Conservation (phyloP, 1,139 yeast genomes). For the Diutina pseudorugosa region DNA sequence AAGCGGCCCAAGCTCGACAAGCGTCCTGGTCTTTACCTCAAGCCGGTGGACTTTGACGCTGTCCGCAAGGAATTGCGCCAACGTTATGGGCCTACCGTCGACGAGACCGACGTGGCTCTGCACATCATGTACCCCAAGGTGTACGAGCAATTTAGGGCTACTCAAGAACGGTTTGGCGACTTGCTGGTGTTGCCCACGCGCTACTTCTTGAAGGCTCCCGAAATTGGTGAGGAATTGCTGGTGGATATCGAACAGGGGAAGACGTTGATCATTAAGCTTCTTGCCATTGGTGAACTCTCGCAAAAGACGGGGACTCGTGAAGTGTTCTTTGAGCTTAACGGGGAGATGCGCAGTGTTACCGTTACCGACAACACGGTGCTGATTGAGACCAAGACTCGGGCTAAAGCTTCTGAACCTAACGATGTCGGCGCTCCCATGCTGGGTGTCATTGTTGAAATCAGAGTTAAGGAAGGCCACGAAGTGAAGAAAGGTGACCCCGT, state of each 20-base stretch:
- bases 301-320: constrained; percentile 84
- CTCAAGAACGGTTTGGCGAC: constrained; percentile 75
- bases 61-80: constrained; percentile 61
- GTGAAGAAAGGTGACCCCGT: constrained; percentile 96
- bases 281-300: constrained; percentile 87
- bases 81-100: constrained; percentile 44
- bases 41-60: constrained; percentile 66
- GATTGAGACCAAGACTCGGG: constrained; percentile 73
- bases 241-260: constrained; percentile 94
- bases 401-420: constrained; percentile 87
- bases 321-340: constrained; percentile 94
- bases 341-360: constrained; percentile 94
- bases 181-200: constrained; percentile 88
- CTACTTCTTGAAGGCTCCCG: constrained; percentile 77
- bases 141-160: constrained; percentile 72
- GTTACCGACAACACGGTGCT: constrained; percentile 81
- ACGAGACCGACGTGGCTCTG: constrained; percentile 85
- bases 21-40: constrained; percentile 85
- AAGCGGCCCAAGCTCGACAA: constrained; percentile 81
- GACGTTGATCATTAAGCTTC: constrained; percentile 77
- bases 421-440: constrained; percentile 99
- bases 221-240: constrained; percentile 74
- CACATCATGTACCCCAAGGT: constrained; percentile 98
- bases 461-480: constrained; percentile 74
- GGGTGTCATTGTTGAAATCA: constrained; percentile 93